These are phyloP conservation scores for Venturia nashicola DNA, from an alignment of 2,329 filamentous ascomycete genomes.

Conservation along the genomic window DNA sequence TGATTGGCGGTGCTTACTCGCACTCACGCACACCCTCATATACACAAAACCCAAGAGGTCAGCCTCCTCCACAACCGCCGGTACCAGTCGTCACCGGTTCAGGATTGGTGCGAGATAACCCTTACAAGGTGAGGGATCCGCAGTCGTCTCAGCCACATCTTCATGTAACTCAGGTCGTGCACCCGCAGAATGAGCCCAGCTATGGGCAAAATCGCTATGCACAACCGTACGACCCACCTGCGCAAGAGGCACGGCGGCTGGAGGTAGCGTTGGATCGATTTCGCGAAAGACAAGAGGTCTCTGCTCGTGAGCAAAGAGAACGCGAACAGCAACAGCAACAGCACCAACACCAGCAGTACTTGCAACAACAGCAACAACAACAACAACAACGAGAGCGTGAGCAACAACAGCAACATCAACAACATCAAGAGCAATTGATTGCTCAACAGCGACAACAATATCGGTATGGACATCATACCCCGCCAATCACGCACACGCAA, in stretches of 20 bases:
- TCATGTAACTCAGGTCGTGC: neutral
- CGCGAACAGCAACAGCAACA: neutral
- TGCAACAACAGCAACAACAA: neutral
- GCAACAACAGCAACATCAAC: neutral
- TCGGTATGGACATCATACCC: constrained; percentile 3
- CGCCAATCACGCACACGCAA: constrained; percentile 1
- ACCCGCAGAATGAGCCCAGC: neutral
- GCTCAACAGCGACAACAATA: constrained; percentile 1
- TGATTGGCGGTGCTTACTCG: neutral
- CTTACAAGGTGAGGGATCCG: neutral
- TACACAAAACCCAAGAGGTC: neutral
- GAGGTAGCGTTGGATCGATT: neutral
- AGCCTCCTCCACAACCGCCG: neutral
- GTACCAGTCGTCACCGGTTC: neutral
- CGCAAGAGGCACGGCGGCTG: neutral
- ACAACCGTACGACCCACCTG: neutral
- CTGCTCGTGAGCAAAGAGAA: neutral
- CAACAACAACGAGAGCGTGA: neutral
- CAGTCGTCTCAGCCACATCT: neutral
- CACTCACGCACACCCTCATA: constrained; percentile 9
- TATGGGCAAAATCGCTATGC: neutral
- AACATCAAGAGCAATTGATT: neutral
- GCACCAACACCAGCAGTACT: neutral
- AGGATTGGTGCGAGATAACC: neutral
- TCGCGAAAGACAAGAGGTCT: neutral